These are phyloP conservation scores for Brassica nigra DNA, from an alignment of 345 rosid genomes.

Conservation along the genomic window DNA sequence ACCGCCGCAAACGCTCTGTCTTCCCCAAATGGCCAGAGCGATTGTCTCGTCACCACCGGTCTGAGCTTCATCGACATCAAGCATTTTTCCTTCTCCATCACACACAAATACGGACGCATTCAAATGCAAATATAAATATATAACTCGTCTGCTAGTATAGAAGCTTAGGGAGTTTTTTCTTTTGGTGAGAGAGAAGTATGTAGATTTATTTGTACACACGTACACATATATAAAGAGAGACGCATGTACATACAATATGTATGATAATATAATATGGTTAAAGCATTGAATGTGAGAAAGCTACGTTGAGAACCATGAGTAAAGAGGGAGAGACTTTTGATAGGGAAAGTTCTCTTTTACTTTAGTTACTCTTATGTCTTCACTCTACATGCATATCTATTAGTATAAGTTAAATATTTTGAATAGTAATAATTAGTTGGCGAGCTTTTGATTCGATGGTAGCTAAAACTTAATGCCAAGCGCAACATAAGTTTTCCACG, in stretches of 20 bases:
- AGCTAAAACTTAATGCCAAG: slow-evolving; percentile 32
- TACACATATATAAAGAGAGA: slow-evolving; percentile 31
- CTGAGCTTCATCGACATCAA: slow-evolving; percentile 37
- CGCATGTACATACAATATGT: not conserved
- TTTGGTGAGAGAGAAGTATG: slow-evolving; percentile 2
- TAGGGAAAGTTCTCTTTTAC: slow-evolving; percentile 38
- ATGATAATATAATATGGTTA: slow-evolving; percentile 26
- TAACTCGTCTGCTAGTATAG: not conserved
- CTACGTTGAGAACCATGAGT: slow-evolving; percentile 40
- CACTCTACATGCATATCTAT: slow-evolving; percentile 21
- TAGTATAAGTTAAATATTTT: not conserved
- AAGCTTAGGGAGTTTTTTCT: not conserved
- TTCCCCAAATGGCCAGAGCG: slow-evolving; percentile 32
- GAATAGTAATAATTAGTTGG: slow-evolving; percentile 33
- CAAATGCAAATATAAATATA: not conserved
- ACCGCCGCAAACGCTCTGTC: slow-evolving; percentile 65
- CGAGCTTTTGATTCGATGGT: slow-evolving; percentile 28
- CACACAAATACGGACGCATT: slow-evolving; percentile 8
- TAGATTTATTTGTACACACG: slow-evolving; percentile 16
- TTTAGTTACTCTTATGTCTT: slow-evolving; percentile 33
- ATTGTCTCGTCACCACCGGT: slow-evolving; percentile 21
- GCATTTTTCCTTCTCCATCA: slow-evolving; percentile 33
- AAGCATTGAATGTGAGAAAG: slow-evolving; percentile 41
- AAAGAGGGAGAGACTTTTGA: slow-evolving; percentile 38
- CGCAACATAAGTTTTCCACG: slow-evolving; percentile 36